These are phyloP conservation scores for Aspergillus pseudotamarii DNA, from an alignment of 2,329 filamentous ascomycete species.

Conservation along the genomic window DNA sequence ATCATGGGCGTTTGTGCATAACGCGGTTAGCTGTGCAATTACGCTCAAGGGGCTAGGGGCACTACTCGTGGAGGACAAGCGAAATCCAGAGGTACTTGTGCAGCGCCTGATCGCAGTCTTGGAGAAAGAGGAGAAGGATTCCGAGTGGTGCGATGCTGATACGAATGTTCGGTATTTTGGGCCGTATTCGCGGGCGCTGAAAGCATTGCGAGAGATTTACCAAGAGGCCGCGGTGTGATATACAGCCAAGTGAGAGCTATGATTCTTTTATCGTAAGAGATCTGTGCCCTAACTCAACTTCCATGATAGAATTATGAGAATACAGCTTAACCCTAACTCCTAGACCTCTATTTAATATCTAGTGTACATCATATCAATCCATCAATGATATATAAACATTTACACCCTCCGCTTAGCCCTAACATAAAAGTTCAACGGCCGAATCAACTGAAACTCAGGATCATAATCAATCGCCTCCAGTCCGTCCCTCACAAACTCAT, in stretches of 20 bases:
- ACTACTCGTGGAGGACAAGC: neutral
- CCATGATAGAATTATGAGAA: no score
- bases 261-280: neutral
- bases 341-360: no score
- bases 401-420: conserved; percentile 34
- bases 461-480: conserved; percentile 41
- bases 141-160: conserved; percentile 23
- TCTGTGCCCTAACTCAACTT: neutral
- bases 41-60: conserved; percentile 11
- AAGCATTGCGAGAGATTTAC: conserved; percentile 18
- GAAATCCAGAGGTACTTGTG: conserved; percentile 2
- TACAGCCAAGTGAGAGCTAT: conserved; percentile 28
- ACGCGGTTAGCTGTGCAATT: conserved; percentile 26
- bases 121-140: conserved; percentile 20
- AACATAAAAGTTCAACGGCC: conserved; percentile 25
- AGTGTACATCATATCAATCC: no score
- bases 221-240: neutral
- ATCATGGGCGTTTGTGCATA: conserved; percentile 27
- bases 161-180: conserved; percentile 25
- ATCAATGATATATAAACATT: no score
- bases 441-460: conserved; percentile 24
- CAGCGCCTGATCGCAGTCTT: conserved; percentile 17
- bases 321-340: no score
- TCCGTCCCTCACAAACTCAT: conserved; percentile 55
- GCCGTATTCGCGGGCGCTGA: conserved; percentile 22